Conservation (phyloP, 768 basidiomycete genomes). For the Termitomyces sp. region DNA sequence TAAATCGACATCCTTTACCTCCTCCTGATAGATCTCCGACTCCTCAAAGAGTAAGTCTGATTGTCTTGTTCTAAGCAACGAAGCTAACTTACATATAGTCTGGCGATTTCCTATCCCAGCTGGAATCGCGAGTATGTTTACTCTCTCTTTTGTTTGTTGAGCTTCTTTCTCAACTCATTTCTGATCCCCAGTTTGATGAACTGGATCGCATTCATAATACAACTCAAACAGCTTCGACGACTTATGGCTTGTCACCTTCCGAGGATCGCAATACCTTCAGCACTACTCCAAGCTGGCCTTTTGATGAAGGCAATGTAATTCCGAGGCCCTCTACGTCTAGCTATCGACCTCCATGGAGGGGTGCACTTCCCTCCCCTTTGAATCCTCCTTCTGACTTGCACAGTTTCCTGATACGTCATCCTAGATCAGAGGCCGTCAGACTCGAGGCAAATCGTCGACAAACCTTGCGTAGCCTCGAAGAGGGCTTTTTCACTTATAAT, state of each 20-base stretch:
- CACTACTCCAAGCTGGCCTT: neutral
- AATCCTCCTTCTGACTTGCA: conserved; percentile 16
- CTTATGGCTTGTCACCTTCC: neutral
- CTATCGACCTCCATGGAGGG: conserved; percentile 4
- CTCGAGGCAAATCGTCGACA: conserved; percentile 14
- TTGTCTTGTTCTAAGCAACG: neutral
- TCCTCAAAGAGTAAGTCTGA: neutral
- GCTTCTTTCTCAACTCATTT: neutral
- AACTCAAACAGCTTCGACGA: neutral
- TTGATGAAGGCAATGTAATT: neutral
- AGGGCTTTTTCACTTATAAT: conserved; percentile 25
- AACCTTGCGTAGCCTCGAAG: conserved; percentile 13
- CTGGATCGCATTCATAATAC: neutral
- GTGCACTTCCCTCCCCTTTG: neutral
- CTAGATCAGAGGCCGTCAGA: conserved; percentile 25
- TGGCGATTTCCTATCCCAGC: neutral
- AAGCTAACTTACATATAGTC: neutral
- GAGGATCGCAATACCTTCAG: neutral
- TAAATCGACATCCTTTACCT: neutral
- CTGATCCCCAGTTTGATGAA: neutral
- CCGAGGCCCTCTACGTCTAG: neutral
- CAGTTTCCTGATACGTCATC: conserved; percentile 20
- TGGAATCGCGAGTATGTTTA: neutral
- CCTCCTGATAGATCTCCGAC: neutral
- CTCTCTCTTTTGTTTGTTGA: neutral